Evolutionary conservation across 306 rosid genomes (phyloP).

Genomic region (Prunus armeniaca): DNA sequence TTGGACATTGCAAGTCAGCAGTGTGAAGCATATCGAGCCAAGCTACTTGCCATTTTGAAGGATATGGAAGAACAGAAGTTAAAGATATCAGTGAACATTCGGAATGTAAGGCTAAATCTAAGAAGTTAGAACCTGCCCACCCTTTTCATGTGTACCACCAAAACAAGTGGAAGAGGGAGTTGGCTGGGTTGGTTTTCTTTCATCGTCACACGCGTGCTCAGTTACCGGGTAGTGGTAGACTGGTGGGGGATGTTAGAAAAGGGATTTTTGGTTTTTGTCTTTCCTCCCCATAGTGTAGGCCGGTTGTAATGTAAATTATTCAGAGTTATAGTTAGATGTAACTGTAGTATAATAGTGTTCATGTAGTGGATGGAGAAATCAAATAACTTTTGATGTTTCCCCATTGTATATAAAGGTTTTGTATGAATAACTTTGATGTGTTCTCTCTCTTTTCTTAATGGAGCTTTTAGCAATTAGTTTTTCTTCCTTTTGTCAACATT

Average conservation of each 20-base stretch:
- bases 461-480: too few species aligned
- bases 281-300: background rate
- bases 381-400: background rate
- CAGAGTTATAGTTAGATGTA: background rate
- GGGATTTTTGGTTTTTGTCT: background rate
- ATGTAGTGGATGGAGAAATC: background rate
- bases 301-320: constrained; percentile 5
- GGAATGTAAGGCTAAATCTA: constrained; percentile 36
- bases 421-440: background rate
- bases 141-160: background rate
- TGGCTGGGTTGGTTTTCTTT: constrained; percentile 1
- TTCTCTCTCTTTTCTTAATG: too few species aligned
- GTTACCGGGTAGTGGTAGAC: background rate
- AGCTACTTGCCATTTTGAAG: constrained; percentile 31
- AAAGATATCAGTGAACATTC: constrained; percentile 35
- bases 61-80: constrained; percentile 44
- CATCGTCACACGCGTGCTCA: background rate
- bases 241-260: too few species aligned
- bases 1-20: constrained; percentile 32
- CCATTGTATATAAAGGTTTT: background rate
- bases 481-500: too few species aligned
- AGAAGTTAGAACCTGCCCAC: constrained; percentile 4
- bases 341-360: background rate
- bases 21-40: constrained; percentile 39
- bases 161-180: background rate